phyloP scores from a whole-genome alignment of 108 stramenopile species.

The Cyclotella baltica region DNA sequence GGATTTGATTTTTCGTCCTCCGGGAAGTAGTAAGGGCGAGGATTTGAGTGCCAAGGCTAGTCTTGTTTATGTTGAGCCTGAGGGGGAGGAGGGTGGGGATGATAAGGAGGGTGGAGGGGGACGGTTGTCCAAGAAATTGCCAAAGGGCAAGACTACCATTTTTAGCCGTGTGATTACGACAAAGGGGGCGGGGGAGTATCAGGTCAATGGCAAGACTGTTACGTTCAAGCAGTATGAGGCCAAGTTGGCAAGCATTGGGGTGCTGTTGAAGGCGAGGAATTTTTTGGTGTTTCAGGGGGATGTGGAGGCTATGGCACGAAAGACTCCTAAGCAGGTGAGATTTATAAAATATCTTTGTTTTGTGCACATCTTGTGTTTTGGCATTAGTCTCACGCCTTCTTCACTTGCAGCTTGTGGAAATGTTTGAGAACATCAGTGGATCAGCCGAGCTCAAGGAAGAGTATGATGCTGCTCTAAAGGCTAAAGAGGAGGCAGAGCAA shows the following conservation, averaged over 20 bases:
- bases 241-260: conserved; percentile 89
- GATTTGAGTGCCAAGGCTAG: conserved; percentile 69
- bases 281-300: conserved; percentile 99
- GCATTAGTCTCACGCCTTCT: no score
- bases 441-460: conserved; percentile 79
- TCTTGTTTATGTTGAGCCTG: conserved; percentile 73
- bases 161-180: conserved; percentile 89
- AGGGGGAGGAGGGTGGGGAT: conserved; percentile 43
- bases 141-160: conserved; percentile 56
- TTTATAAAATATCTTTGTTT: no score
- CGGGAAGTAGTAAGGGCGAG: conserved; percentile 48
- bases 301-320: conserved; percentile 95
- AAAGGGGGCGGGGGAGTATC: conserved; percentile 89
- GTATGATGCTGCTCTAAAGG: conserved; percentile 83
- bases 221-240: conserved; percentile 89
- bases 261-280: conserved; percentile 97
- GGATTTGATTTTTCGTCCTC: conserved; percentile 94
- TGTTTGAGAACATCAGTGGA: conserved; percentile 94
- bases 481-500: conserved; percentile 91
- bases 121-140: conserved; percentile 33
- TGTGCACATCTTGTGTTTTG: no score
- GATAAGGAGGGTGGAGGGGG: conserved; percentile 36
- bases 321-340: conserved; percentile 88
- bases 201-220: conserved; percentile 79
- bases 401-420: conserved; percentile 63